Evolutionary conservation across 768 basidiomycete genomes (phyloP).

Genomic region (Pisolithus microcarpus): DNA sequence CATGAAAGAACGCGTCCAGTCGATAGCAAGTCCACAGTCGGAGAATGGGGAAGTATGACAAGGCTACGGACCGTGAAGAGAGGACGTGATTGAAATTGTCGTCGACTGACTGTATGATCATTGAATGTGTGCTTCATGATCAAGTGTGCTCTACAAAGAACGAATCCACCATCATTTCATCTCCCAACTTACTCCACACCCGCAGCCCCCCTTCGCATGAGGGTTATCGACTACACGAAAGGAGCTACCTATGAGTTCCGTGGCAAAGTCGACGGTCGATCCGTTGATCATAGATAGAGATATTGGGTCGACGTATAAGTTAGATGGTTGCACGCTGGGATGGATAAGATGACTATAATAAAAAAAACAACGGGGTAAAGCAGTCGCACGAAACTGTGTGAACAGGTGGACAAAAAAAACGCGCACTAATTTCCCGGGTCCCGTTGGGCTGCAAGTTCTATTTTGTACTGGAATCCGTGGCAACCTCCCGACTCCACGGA

Average conservation of each 20-base stretch:
- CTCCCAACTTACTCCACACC: slow-evolving; percentile 96
- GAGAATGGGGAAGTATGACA: not conserved
- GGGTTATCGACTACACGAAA: slow-evolving; percentile 85
- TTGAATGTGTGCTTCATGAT: no score
- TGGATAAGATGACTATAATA: slow-evolving; percentile 59
- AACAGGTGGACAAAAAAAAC: not conserved
- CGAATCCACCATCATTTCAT: slow-evolving; percentile 37
- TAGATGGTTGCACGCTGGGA: slow-evolving; percentile 62
- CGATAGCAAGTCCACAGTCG: no score
- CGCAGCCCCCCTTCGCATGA: slow-evolving; percentile 87
- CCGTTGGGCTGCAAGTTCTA: slow-evolving; percentile 63
- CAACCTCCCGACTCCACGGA: no score
- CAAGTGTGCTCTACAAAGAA: no score
- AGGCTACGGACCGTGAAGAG: not conserved
- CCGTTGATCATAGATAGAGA: slow-evolving; percentile 83
- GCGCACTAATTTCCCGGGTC: slow-evolving; percentile 82
- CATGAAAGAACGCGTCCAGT: slow-evolving; percentile 13
- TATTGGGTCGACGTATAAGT: slow-evolving; percentile 78
- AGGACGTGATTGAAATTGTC: not conserved
- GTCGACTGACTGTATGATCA: no score
- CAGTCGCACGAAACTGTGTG: not conserved
- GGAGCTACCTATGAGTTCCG: slow-evolving; percentile 90
- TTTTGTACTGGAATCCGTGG: slow-evolving; percentile 86
- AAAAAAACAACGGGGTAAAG: not conserved
- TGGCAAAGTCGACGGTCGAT: slow-evolving; percentile 83